Percentiles rank a stretch among this genome's conserved stretches.
These are phyloP conservation scores for Dittrichia graveolens DNA, from an alignment of 129 eudicot species.

Conservation along the genomic window DNA sequence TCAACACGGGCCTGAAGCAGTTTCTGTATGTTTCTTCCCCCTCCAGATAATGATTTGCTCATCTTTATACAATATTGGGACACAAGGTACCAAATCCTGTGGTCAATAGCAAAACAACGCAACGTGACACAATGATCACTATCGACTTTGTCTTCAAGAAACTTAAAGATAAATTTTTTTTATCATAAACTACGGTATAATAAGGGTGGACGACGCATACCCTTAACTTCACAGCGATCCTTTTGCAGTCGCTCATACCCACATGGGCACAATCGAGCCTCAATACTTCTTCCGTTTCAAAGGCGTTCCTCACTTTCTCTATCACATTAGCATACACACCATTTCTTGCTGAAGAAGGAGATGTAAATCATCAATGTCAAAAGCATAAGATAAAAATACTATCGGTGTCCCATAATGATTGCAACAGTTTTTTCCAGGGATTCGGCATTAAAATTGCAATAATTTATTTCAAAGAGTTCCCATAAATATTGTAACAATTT, in stretches of 20 bases:
- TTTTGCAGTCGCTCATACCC: constrained; percentile 85
- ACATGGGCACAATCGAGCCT: constrained; percentile 78
- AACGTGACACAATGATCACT: not conserved
- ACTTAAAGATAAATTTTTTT: constrained; percentile 3
- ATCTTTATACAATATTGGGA: constrained; percentile 83
- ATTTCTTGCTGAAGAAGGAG: constrained; percentile 64
- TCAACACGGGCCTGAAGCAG: not conserved
- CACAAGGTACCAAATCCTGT: constrained; percentile 94
- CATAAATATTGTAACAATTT: no score
- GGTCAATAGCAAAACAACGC: not conserved
- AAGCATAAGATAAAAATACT: not conserved
- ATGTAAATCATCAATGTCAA: constrained; percentile 15
- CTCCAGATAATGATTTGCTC: constrained; percentile 89
- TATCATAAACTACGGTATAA: constrained; percentile 1
- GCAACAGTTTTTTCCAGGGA: not conserved
- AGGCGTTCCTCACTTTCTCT: constrained; percentile 79
- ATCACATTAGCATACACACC: constrained; percentile 90
- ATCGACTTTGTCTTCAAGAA: constrained; percentile 17
- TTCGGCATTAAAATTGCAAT: no score
- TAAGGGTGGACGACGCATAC: constrained; percentile 37
- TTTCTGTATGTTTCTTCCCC: constrained; percentile 46
- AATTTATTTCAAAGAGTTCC: no score
- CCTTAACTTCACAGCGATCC: constrained; percentile 82
- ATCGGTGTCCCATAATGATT: not conserved
- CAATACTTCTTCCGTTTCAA: constrained; percentile 66